phyloP scores from a whole-genome alignment of 345 rosid species.

The Hirschfeldia incana region DNA sequence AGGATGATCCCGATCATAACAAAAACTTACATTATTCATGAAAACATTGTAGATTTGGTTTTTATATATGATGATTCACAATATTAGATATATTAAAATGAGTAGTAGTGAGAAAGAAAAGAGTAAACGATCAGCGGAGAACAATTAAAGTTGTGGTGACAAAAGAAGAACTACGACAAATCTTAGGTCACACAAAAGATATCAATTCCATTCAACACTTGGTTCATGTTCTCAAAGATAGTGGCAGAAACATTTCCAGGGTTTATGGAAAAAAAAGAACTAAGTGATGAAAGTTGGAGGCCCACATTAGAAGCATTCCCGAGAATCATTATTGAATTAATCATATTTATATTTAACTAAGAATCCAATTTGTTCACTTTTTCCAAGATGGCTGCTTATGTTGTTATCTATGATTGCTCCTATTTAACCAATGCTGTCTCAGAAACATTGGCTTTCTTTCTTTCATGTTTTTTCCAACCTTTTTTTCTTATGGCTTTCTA shows the following conservation, averaged over 20 bases:
- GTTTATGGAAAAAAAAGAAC: neutral
- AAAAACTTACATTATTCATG: neutral
- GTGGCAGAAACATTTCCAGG: conserved; percentile 33
- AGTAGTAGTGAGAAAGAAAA: neutral
- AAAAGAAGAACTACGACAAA: conserved; percentile 58
- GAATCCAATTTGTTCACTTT: no score
- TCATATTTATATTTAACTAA: neutral
- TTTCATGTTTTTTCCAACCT: no score
- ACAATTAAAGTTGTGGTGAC: conserved; percentile 62
- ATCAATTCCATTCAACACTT: conserved; percentile 48
- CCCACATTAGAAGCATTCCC: conserved; percentile 66
- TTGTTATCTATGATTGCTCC: no score
- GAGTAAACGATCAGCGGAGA: neutral
- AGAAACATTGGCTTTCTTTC: no score
- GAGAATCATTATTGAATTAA: conserved; percentile 42
- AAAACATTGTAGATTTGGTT: neutral
- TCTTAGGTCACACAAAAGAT: conserved; percentile 42
- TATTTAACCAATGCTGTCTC: no score
- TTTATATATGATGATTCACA: neutral
- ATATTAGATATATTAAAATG: neutral
- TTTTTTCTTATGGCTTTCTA: no score
- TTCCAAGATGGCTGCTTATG: no score
- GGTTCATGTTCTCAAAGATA: conserved; percentile 46
- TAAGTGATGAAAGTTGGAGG: conserved; percentile 44
- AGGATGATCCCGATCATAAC: neutral